Conservation (phyloP, 1,284 basidiomycete species). For the Singerocomus rubriflavus region DNA sequence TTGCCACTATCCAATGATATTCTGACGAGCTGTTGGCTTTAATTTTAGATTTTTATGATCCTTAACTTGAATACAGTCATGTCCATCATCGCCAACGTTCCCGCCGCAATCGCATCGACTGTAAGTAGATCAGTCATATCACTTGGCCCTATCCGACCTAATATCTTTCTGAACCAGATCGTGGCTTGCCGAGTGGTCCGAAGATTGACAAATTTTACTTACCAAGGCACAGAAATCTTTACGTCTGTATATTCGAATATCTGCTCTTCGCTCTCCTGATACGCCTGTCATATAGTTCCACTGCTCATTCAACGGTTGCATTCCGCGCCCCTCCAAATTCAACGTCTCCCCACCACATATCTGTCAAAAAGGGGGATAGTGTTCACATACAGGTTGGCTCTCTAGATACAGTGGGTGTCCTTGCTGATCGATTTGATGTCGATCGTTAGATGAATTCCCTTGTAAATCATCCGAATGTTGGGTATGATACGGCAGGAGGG, state of each 20-base stretch:
- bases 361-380: constrained; percentile 36
- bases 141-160: neutral
- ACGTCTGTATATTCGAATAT: constrained; percentile 39
- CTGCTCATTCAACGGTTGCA: constrained; percentile 37
- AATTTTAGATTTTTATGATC: constrained; percentile 60
- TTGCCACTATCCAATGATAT: neutral
- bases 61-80: constrained; percentile 69
- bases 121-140: constrained; percentile 36
- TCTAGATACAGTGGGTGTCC: neutral
- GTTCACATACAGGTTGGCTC: constrained; percentile 52
- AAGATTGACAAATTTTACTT: constrained; percentile 57
- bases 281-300: constrained; percentile 25
- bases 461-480: constrained; percentile 42
- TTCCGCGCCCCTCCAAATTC: constrained; percentile 34
- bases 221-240: constrained; percentile 50
- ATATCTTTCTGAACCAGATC: constrained; percentile 43
- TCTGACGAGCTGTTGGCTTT: neutral
- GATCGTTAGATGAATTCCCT: constrained; percentile 55
- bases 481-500: constrained; percentile 54
- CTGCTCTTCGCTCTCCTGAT: constrained; percentile 1
- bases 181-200: constrained; percentile 70
- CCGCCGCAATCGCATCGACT: constrained; percentile 64
- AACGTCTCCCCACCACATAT: constrained; percentile 31
- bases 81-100: constrained; percentile 73
- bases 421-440: neutral